Conservation (phyloP, 345 rosid genomes). For the Carallia pectinifolia region DNA sequence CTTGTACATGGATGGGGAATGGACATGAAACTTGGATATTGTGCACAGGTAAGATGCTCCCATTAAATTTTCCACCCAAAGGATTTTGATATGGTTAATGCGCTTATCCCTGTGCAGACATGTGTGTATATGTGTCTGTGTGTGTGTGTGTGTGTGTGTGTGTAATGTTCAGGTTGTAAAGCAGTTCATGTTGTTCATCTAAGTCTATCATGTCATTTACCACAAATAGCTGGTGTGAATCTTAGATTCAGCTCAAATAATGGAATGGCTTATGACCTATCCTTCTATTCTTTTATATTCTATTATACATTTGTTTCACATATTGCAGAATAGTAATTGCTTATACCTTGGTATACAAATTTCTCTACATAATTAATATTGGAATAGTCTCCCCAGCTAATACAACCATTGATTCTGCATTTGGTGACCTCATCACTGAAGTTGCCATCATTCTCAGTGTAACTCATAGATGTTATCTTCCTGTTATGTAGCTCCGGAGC, state of each 20-base stretch:
- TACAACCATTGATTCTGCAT: background rate
- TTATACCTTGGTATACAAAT: too few relatives aligned
- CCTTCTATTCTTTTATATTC: too few relatives aligned
- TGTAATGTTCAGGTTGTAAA: background rate
- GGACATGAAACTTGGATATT: slow-evolving; percentile 97
- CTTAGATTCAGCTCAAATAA: background rate
- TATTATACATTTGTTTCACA: too few relatives aligned
- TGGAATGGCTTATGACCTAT: background rate
- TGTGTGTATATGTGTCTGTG: background rate
- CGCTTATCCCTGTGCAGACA: background rate
- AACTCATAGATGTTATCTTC: background rate
- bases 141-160: too few relatives aligned
- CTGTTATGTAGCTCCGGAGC: background rate
- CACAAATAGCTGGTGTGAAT: background rate
- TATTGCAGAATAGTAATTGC: too few relatives aligned
- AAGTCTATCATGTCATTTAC: background rate
- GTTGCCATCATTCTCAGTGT: background rate
- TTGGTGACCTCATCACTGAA: background rate
- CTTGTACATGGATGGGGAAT: slow-evolving; percentile 98
- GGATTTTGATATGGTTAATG: too few relatives aligned
- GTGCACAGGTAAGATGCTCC: slow-evolving; percentile 70
- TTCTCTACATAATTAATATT: background rate
- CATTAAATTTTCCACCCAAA: too few relatives aligned
- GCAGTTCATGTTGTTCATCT: background rate
- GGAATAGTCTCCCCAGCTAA: background rate